Evolutionary conservation across 371 early-diverging fungal species (phyloP).

Genomic region (Mucor piriformis): DNA sequence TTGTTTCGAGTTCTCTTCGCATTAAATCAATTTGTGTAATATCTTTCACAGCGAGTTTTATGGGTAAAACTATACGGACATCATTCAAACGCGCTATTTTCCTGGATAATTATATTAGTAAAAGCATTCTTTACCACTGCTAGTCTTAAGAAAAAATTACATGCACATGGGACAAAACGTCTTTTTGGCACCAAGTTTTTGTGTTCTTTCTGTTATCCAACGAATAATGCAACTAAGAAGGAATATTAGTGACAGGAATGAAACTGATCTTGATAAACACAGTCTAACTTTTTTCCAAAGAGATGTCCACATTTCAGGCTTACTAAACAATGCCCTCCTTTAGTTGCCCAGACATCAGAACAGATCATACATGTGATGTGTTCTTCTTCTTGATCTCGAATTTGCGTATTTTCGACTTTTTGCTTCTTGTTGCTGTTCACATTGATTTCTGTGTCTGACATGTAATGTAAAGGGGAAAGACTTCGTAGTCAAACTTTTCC

Average conservation of each 20-base stretch:
- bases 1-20: slow-evolving; percentile 10
- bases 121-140: too few species aligned
- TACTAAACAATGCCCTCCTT: slow-evolving; percentile 17
- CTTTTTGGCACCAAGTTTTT: background rate
- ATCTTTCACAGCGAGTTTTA: slow-evolving; percentile 15
- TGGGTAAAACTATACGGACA: slow-evolving; percentile 9
- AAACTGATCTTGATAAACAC: background rate
- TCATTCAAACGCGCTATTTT: slow-evolving; percentile 4
- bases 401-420: background rate
- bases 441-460: background rate
- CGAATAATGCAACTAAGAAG: slow-evolving; percentile 19
- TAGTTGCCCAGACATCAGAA: slow-evolving; percentile 18
- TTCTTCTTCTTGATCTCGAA: slow-evolving; percentile 4
- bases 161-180: slow-evolving; percentile 23
- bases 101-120: background rate
- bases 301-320: slow-evolving; percentile 30
- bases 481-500: too few species aligned
- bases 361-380: slow-evolving; percentile 20
- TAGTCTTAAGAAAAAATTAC: slow-evolving; percentile 3
- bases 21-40: slow-evolving; percentile 2
- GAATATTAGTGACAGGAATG: background rate
- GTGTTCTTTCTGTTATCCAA: slow-evolving; percentile 10
- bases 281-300: slow-evolving; percentile 24
- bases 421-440: background rate
- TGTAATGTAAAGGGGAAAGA: background rate